Evolutionary conservation across 495 filamentous ascomycete genomes (phyloP).

Genomic region (Neurospora africana): DNA sequence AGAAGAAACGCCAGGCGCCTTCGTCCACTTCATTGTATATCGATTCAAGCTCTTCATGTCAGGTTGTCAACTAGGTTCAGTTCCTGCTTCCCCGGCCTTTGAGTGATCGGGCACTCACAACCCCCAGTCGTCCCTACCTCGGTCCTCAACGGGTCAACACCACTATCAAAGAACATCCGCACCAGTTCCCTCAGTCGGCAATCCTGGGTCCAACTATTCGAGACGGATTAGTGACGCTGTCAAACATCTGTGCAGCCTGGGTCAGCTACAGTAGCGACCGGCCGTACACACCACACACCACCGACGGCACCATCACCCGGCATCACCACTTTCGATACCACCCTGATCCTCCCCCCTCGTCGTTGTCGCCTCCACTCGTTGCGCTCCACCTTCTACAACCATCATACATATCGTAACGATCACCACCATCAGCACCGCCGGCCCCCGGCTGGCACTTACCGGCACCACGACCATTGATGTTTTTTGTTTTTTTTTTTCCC

Average conservation of each 20-base stretch:
- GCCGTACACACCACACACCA: background rate
- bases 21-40: background rate
- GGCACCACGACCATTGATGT: background rate
- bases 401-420: background rate
- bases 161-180: background rate
- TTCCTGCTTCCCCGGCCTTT: background rate
- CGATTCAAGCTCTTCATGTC: background rate
- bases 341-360: background rate
- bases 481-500: background rate
- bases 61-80: background rate
- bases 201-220: background rate
- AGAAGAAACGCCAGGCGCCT: background rate
- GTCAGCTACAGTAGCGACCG: background rate
- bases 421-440: background rate
- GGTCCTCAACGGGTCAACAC: background rate
- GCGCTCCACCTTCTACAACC: background rate
- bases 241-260: background rate
- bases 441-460: background rate
- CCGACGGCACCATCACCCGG: background rate
- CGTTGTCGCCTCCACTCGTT: background rate
- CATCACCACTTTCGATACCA: background rate
- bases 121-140: background rate
- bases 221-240: background rate
- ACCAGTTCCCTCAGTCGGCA: background rate
- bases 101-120: background rate